Conservation (phyloP, 2,329 filamentous ascomycete species). For the Pestalotiopsis sp. region DNA sequence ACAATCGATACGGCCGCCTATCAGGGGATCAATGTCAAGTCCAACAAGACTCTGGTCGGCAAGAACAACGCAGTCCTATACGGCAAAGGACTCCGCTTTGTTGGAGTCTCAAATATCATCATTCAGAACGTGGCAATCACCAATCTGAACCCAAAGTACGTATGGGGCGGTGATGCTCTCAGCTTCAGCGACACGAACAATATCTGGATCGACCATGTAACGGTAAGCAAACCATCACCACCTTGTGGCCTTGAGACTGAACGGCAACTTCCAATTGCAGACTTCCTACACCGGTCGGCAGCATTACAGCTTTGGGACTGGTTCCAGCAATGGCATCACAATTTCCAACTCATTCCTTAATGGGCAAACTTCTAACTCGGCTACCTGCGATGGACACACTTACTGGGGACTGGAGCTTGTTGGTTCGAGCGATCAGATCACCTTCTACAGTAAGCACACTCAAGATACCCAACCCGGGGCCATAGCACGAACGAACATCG, state of each 20-base stretch:
- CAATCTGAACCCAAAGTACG: slow-evolving; percentile 55
- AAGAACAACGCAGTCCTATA: slow-evolving; percentile 54
- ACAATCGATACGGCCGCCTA: slow-evolving; percentile 52
- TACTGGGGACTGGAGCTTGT: slow-evolving; percentile 40
- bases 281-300: slow-evolving; percentile 45
- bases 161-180: slow-evolving; percentile 61
- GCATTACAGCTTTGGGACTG: slow-evolving; percentile 40
- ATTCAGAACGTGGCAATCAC: slow-evolving; percentile 60
- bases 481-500: too few species aligned
- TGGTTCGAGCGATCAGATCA: slow-evolving; percentile 1
- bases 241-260: not conserved
- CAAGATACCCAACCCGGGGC: not conserved
- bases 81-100: slow-evolving; percentile 56
- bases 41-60: slow-evolving; percentile 45
- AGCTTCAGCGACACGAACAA: slow-evolving; percentile 41
- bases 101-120: slow-evolving; percentile 56
- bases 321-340: slow-evolving; percentile 39
- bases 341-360: slow-evolving; percentile 51
- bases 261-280: not conserved
- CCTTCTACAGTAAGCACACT: not conserved
- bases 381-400: slow-evolving; percentile 46
- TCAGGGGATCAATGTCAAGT: not conserved
- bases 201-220: slow-evolving; percentile 28
- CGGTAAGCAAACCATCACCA: not conserved
- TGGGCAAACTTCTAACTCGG: slow-evolving; percentile 43